A percentile compares a stretch with the other conserved stretches of the same genome.
These are phyloP conservation scores for Truncatella angustata DNA, from an alignment of 2,329 filamentous ascomycete species.

Conservation along the genomic window DNA sequence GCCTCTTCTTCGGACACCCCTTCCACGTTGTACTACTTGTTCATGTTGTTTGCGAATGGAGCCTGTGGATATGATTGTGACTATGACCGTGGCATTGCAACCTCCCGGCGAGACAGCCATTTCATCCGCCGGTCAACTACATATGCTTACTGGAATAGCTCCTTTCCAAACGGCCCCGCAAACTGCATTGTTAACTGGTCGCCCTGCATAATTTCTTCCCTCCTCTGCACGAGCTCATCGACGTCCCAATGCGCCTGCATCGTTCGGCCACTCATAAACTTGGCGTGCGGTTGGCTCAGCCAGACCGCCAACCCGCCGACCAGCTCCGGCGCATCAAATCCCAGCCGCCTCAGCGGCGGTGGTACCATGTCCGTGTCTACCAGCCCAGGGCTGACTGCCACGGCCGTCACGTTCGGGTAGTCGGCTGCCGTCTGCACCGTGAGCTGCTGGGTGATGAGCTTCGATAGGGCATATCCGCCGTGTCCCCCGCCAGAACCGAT, in stretches of 20 bases:
- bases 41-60: no score
- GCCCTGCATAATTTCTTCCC: conserved; percentile 9
- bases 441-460: conserved; percentile 29
- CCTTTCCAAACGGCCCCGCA: not conserved
- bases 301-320: conserved; percentile 28
- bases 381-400: conserved; percentile 32
- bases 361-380: conserved; percentile 30
- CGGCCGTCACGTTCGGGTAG: conserved; percentile 31
- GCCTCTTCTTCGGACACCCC: no score
- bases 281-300: conserved; percentile 34
- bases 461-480: conserved; percentile 31
- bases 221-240: conserved; percentile 34
- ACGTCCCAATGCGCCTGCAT: conserved; percentile 35
- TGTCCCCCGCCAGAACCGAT: conserved; percentile 14
- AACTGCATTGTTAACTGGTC: conserved; percentile 1
- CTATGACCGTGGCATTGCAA: no score
- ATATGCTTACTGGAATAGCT: not conserved
- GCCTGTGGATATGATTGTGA: no score
- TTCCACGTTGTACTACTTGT: no score
- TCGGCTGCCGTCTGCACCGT: conserved; percentile 28
- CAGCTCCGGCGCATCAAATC: conserved; percentile 42
- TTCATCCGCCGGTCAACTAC: no score
- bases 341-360: conserved; percentile 30
- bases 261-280: conserved; percentile 30
- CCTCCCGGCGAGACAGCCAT: no score